Evolutionary conservation across 2,329 filamentous ascomycete species (phyloP).

Genomic region (Trichophyton schoenleinii): DNA sequence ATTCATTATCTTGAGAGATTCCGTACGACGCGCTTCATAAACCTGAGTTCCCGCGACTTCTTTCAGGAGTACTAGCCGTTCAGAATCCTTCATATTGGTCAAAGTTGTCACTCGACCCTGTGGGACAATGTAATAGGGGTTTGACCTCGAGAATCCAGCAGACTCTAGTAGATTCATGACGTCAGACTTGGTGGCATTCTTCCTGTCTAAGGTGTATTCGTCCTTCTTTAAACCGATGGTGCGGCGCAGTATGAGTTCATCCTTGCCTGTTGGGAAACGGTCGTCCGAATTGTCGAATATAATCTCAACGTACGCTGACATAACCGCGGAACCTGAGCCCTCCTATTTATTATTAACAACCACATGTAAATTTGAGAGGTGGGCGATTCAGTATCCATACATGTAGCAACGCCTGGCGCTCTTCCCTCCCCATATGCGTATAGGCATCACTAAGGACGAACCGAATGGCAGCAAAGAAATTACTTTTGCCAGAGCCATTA

Average conservation of each 20-base stretch:
- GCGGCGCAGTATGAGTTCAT: slow-evolving; percentile 78
- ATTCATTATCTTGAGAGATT: slow-evolving; percentile 91
- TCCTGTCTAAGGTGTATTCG: slow-evolving; percentile 94
- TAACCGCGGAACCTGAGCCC: slow-evolving; percentile 91
- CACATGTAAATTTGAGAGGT: background rate
- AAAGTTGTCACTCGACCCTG: slow-evolving; percentile 90
- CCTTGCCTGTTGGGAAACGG: slow-evolving; percentile 83
- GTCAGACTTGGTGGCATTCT: slow-evolving; percentile 87
- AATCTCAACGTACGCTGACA: slow-evolving; percentile 98
- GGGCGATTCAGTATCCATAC: slow-evolving; percentile 25
- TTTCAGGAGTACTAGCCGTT: slow-evolving; percentile 79
- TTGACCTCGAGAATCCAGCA: slow-evolving; percentile 90
- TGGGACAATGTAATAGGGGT: slow-evolving; percentile 98
- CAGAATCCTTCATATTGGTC: slow-evolving; percentile 97
- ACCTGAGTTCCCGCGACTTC: slow-evolving; percentile 97
- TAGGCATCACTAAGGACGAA: slow-evolving; percentile 98
- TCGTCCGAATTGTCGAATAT: slow-evolving; percentile 98
- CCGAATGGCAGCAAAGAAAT: slow-evolving; percentile 97
- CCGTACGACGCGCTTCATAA: slow-evolving; percentile 80
- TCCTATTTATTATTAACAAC: slow-evolving; percentile 42
- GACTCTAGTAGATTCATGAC: slow-evolving; percentile 93
- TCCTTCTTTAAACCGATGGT: slow-evolving; percentile 98
- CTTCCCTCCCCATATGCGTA: slow-evolving; percentile 87
- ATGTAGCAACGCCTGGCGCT: slow-evolving; percentile 90
- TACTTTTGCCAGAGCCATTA: slow-evolving; percentile 98